A percentile compares a stretch with the other conserved stretches of the same genome.
phyloP scores from a whole-genome alignment of 345 rosid species.

The Adansonia digitata region DNA sequence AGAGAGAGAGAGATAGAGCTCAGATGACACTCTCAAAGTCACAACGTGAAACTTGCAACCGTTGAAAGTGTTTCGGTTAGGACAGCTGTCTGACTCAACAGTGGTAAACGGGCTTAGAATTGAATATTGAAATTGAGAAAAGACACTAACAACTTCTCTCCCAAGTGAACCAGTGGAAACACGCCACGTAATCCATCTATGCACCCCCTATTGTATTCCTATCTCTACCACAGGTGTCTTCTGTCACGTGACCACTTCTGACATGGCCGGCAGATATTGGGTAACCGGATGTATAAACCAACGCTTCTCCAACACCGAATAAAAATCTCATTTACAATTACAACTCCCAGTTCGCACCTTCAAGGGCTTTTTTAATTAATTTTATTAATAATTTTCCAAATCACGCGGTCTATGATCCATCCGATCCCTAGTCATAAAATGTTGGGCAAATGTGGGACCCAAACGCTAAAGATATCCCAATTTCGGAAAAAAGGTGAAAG shows the following conservation, averaged over 20 bases:
- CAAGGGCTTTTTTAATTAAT: neutral
- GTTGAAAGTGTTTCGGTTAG: neutral
- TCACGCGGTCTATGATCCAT: neutral
- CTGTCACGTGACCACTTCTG: constrained; percentile 25
- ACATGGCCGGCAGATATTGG: constrained; percentile 29
- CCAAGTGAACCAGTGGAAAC: neutral
- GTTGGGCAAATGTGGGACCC: neutral
- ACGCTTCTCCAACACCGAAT: no score
- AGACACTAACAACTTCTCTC: neutral
- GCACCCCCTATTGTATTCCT: no score
- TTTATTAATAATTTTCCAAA: neutral
- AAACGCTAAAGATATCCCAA: neutral
- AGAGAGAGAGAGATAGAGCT: no score
- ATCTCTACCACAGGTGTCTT: constrained; percentile 23
- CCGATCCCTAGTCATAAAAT: neutral
- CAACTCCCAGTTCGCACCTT: neutral
- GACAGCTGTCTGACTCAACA: constrained; percentile 10
- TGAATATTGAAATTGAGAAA: neutral
- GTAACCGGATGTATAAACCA: neutral
- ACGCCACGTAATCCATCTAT: constrained; percentile 23
- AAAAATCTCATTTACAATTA: neutral
- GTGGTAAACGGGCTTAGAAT: neutral
- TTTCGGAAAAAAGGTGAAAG: constrained; percentile 3
- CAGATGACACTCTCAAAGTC: neutral
- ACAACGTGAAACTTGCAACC: neutral